Base-by-base conservation (phyloP, 2,329 filamentous ascomycete species). In the Hawksworthiomyces lignivorus region DNA sequence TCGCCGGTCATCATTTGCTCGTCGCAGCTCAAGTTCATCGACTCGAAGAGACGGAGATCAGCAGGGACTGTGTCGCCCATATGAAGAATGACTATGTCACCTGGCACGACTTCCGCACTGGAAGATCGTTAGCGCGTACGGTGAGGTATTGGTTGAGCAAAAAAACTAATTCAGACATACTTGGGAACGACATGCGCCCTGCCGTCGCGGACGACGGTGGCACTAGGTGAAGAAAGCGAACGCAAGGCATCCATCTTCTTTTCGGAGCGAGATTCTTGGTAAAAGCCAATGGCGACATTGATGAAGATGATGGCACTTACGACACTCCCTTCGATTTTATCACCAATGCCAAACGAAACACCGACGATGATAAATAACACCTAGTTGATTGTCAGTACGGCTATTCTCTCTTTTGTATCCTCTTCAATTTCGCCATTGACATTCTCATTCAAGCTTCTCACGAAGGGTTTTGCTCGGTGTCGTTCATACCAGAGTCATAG, bases 1-100 rank as follows among this genome's bases (percentile, higher is more conserved):
- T 89, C 84, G 54, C 84, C 84, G 7, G 84, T 88, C 33, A 88
- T 72, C 37, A 84, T 77, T 34, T 82, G 80, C 60, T 88, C 84
- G 52, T 94, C 87, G 54, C 83, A 87, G 47, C 80, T 78, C 34
- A 88, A 70, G 58, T 92, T 90, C 75, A 89, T 84, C 45, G 73
- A 75, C 54, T 87, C 80, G 50, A 84, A 72, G 17, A 82, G 61
- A 41, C 82, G 77, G 30, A 87, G 59, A 54, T 88, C 84, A 28
- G 84, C 84, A 9, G 84, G 83, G 30, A 87, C 74, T 4, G 82
- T 84, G 58, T 87, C 83, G 45, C 84, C 84, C 61, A 77, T 83
- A 63, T 76, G 82, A 53, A 82, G 68, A 28, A 74, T 63, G 46
- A 82, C 68, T 43, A 87, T 69, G 48, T 88, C 84, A 31, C 84